phyloP scores from a whole-genome alignment of 169 alveolate genomes.

The Fabrea salina region DNA sequence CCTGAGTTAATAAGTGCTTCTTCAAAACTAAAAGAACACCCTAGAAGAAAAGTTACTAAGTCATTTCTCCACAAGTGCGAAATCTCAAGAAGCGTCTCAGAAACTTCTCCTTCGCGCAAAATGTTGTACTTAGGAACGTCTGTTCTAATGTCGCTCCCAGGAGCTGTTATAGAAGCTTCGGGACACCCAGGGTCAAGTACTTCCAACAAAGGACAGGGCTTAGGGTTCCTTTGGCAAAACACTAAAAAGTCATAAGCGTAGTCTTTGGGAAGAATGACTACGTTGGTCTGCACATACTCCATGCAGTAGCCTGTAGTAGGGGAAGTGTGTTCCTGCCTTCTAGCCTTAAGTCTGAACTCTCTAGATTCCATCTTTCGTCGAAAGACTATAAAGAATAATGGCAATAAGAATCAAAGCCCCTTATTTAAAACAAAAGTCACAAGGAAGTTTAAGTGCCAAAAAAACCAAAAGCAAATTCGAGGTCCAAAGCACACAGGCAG shows the following conservation, averaged over 20 bases:
- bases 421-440: no score
- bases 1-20: conserved; percentile 43
- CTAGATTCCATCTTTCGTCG: no score
- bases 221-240: conserved; percentile 52
- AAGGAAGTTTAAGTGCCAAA: no score
- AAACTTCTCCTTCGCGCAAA: conserved; percentile 18
- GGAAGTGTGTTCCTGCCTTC: not conserved
- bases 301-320: conserved; percentile 25
- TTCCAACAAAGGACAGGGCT: conserved; percentile 60
- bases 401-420: no score
- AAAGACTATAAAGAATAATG: no score
- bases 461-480: no score
- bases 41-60: conserved; percentile 44
- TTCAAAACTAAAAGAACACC: conserved; percentile 60
- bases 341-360: not conserved
- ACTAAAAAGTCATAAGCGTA: conserved; percentile 41
- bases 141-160: conserved; percentile 35
- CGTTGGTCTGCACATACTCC: conserved; percentile 50
- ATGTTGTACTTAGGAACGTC: conserved; percentile 38
- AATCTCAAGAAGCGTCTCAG: not conserved
- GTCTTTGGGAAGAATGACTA: conserved; percentile 37
- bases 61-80: conserved; percentile 27
- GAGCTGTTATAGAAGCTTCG: conserved; percentile 20
- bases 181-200: not conserved
- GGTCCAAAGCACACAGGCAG: no score